phyloP scores from a whole-genome alignment of 352 stramenopile species.

The Globisporangium abappressorium region DNA sequence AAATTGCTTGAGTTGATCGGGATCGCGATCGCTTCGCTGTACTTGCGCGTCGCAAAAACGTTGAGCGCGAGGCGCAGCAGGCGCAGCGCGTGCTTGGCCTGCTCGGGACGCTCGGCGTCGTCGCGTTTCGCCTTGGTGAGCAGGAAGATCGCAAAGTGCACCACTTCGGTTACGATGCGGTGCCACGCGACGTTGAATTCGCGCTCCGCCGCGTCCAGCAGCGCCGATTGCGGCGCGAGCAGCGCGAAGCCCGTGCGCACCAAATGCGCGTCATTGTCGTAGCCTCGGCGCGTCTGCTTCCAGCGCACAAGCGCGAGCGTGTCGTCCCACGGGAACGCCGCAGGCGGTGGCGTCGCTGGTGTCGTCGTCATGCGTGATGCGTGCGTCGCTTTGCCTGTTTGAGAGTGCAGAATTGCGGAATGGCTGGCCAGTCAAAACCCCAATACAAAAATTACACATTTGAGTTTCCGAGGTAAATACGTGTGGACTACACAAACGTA shows the following conservation, averaged over 20 bases:
- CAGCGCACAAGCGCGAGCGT: constrained; percentile 65
- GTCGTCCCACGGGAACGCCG: constrained; percentile 32
- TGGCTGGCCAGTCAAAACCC: constrained; percentile 5
- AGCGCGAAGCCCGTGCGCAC: constrained; percentile 35
- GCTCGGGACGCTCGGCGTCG: constrained; percentile 23
- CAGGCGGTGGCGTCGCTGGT: not conserved
- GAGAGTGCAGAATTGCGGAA: not conserved
- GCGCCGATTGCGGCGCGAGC: constrained; percentile 21
- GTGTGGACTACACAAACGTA: not conserved
- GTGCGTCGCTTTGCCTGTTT: not conserved
- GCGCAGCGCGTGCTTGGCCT: constrained; percentile 40
- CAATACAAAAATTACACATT: not conserved
- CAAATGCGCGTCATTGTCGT: constrained; percentile 45
- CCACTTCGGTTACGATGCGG: constrained; percentile 50
- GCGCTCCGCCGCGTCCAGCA: constrained; percentile 30
- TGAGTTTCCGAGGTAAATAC: not conserved
- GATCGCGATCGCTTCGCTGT: constrained; percentile 29
- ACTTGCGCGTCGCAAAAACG: constrained; percentile 28
- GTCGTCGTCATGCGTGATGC: not conserved
- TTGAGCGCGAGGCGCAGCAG: constrained; percentile 59
- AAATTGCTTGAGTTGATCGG: constrained; percentile 74
- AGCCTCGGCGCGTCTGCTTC: constrained; percentile 51
- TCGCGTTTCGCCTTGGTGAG: constrained; percentile 52
- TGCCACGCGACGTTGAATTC: constrained; percentile 61
- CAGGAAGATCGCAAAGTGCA: constrained; percentile 71